Percentiles rank a stretch among this genome's conserved stretches.
Evolutionary conservation across 2,329 filamentous ascomycete species (phyloP).

Genomic region (Immersiporthe knoxdaviesiana): DNA sequence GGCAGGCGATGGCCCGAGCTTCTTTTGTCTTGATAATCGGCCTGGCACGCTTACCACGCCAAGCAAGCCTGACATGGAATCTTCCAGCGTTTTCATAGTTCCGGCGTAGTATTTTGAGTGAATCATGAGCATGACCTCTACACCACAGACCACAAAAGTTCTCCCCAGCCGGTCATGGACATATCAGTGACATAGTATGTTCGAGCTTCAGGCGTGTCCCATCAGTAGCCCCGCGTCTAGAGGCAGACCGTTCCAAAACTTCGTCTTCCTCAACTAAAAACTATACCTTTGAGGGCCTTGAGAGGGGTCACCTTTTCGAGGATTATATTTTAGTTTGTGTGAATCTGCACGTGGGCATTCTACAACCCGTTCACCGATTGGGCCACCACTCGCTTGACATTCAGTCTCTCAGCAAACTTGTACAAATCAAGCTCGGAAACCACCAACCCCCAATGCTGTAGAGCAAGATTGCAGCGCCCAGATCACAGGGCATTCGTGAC

Average conservation of each 20-base stretch:
- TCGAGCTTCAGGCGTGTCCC: neutral
- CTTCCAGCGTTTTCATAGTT: slow-evolving; percentile 4
- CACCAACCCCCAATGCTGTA: no score
- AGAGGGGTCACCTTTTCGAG: neutral
- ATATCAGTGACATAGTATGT: neutral
- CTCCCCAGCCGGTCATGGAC: neutral
- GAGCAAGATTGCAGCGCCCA: no score
- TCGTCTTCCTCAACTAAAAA: neutral
- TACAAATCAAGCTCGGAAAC: no score
- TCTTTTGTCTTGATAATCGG: slow-evolving; percentile 10
- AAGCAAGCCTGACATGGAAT: neutral
- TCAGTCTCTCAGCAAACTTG: neutral
- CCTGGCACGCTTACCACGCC: slow-evolving; percentile 1
- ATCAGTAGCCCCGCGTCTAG: neutral
- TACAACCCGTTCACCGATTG: no score
- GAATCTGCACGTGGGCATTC: neutral
- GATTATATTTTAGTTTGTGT: neutral
- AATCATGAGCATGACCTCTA: neutral
- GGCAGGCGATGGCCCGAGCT: neutral
- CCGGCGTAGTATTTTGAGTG: neutral
- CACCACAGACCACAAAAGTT: neutral
- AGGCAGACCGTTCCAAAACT: neutral
- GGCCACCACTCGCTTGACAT: no score
- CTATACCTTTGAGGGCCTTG: neutral
- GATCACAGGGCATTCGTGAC: no score